Conservation (phyloP, 2,329 filamentous ascomycete species). For the Sporothrix brasiliensis region DNA sequence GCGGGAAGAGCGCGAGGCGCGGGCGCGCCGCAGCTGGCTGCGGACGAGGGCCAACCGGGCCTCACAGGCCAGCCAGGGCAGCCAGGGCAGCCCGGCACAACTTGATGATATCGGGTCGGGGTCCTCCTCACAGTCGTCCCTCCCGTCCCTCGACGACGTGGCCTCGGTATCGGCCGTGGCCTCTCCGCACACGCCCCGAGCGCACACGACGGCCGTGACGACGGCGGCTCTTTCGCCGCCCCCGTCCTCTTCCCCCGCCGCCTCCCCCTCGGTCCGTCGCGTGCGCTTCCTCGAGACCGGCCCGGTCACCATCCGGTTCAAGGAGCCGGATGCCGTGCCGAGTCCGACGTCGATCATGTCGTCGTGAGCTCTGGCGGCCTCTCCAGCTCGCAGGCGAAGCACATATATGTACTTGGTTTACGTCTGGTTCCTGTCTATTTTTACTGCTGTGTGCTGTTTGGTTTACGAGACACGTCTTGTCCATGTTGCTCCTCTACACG, state of each 20-base stretch:
- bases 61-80: too few species aligned
- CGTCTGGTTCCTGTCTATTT: not conserved
- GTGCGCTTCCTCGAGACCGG: conserved; percentile 35
- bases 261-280: conserved; percentile 21
- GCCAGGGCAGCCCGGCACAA: not conserved
- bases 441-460: not conserved
- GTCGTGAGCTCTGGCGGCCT: conserved; percentile 49
- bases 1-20: conserved; percentile 63
- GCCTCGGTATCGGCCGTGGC: too few species aligned
- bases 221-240: not conserved
- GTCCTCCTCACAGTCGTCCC: not conserved
- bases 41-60: conserved; percentile 41
- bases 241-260: not conserved
- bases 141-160: not conserved
- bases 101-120: too few species aligned
- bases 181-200: not conserved
- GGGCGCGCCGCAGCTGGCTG: conserved; percentile 58
- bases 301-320: conserved; percentile 33
- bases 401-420: conserved; percentile 8
- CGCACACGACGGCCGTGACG: not conserved
- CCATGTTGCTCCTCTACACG: not conserved
- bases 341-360: conserved; percentile 28
- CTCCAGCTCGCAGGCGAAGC: not conserved
- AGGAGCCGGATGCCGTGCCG: conserved; percentile 34
- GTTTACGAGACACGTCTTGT: conserved; percentile 6